Conservation (phyloP, 192 early-diverging fungal genomes). For the Thoreauomyces humboldtii region DNA sequence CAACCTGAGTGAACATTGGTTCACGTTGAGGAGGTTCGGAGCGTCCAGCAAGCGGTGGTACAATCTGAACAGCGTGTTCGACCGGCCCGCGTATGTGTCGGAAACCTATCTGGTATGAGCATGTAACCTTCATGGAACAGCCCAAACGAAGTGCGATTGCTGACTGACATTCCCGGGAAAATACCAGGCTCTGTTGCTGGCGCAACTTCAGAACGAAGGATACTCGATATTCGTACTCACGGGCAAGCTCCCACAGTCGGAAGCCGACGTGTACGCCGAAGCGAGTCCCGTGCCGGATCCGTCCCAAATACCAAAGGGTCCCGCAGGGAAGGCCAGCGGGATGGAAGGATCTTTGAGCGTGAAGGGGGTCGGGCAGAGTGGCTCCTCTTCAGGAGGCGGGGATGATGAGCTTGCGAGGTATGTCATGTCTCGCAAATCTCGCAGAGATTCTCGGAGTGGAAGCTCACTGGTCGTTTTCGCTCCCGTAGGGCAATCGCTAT, state of each 20-base stretch:
- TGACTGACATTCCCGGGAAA: not conserved
- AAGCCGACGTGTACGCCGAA: conserved; percentile 42
- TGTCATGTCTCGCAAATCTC: not conserved
- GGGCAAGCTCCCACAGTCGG: conserved; percentile 28
- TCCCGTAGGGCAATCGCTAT: conserved; percentile 21
- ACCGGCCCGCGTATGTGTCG: conserved; percentile 55
- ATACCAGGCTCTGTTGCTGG: conserved; percentile 36
- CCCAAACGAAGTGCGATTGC: no score
- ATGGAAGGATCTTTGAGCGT: no score
- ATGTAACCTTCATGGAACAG: no score
- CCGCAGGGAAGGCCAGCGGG: not conserved
- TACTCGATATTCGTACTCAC: conserved; percentile 50
- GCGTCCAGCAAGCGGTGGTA: conserved; percentile 61
- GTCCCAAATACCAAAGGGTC: conserved; percentile 6
- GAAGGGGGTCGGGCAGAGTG: no score
- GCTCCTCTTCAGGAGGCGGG: not conserved
- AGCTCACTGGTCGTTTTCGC: not conserved
- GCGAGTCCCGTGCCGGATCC: conserved; percentile 32
- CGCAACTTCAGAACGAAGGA: conserved; percentile 44
- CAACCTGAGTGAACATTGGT: conserved; percentile 62
- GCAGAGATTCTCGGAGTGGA: not conserved
- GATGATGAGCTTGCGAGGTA: conserved; percentile 31
- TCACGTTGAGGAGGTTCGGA: conserved; percentile 69
- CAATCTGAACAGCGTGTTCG: conserved; percentile 65
- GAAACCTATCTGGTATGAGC: conserved; percentile 59